A percentile compares a stretch with the other conserved stretches of the same genome.
Conservation (phyloP, 495 filamentous ascomycete genomes). For the Penicillium taxi region DNA sequence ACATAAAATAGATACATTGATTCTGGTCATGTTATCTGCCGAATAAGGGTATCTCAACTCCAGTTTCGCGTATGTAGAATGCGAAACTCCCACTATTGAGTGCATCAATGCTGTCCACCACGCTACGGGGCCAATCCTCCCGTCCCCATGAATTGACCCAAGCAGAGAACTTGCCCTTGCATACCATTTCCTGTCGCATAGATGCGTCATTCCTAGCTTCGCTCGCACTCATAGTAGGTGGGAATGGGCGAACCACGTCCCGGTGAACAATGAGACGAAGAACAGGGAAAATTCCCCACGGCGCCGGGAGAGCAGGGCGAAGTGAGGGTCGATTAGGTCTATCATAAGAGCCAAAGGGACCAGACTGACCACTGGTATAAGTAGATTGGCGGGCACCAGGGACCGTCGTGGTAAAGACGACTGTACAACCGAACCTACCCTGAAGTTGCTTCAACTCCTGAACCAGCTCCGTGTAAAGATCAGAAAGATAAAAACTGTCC, state of each 20-base stretch:
- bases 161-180: slow-evolving; percentile 32
- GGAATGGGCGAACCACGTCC: slow-evolving; percentile 44
- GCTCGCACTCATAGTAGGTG: slow-evolving; percentile 42
- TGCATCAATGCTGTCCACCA: slow-evolving; percentile 25
- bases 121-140: slow-evolving; percentile 35
- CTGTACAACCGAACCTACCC: slow-evolving; percentile 28
- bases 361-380: slow-evolving; percentile 34
- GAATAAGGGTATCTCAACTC: slow-evolving; percentile 12
- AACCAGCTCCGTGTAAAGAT: slow-evolving; percentile 30
- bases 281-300: slow-evolving; percentile 41
- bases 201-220: slow-evolving; percentile 48
- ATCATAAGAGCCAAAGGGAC: slow-evolving; percentile 26
- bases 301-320: slow-evolving; percentile 34
- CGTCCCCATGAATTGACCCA: slow-evolving; percentile 41
- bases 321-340: slow-evolving; percentile 31
- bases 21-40: too few relatives aligned
- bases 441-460: slow-evolving; percentile 30
- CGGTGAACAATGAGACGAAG: slow-evolving; percentile 42
- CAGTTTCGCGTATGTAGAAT: slow-evolving; percentile 18
- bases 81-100: slow-evolving; percentile 26
- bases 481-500: slow-evolving; percentile 26
- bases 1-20: too few relatives aligned
- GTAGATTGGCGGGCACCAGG: slow-evolving; percentile 17
- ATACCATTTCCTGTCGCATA: slow-evolving; percentile 33
- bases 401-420: slow-evolving; percentile 33